Base-by-base conservation (phyloP, 2,329 filamentous ascomycete genomes). In the Penicillium olsonii region DNA sequence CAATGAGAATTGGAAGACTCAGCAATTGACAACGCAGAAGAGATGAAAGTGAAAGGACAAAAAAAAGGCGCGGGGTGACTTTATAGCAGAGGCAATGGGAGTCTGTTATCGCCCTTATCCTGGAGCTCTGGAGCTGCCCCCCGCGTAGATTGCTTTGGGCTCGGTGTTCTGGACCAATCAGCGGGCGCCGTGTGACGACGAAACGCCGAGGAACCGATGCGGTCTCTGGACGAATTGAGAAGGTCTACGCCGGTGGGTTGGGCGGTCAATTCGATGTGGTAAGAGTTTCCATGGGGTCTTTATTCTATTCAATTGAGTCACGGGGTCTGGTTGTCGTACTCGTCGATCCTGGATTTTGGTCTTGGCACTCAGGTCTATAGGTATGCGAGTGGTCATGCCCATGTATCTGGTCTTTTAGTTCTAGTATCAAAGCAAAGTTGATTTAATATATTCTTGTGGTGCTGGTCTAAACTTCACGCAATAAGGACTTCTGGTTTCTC, bases 111-210 rank as follows among this genome's bases (percentile, higher is more conserved):
- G 47, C 52, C 31, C 53, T 48, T 48, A 34, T 42, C 41, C 22
- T 48, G 50, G 53, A 59, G 55, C 52, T 53, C 43, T 43, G 41
- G 39, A 57, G 53, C 57, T 60, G 40, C 54, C 34, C 60, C 59
- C 61, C 61, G 55, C 57, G 53, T 59, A 48, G 48, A 52, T 52
- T 45, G 44, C 57, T 57, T 56, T 38, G 56, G 17, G 19, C 37
- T 66, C 63, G 63, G 63, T 52, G 59, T 29, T 41, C 40, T 39
- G 8, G 20, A 15, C 63, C 63, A 66, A 66, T 66, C 54, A 55
- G 12, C 15, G 4, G 6, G 10, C n/a, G 11, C 5, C 2, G 7
- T 20, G 5, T 17, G 12, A 24, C 2, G 5, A 7, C 24, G 44
- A 60, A 59, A 52, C 59, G 56, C 59, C 59, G 59, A 62, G 34